Evolutionary conservation across 2,329 filamentous ascomycete species (phyloP).

Genomic region (Calonectria fujianensis): DNA sequence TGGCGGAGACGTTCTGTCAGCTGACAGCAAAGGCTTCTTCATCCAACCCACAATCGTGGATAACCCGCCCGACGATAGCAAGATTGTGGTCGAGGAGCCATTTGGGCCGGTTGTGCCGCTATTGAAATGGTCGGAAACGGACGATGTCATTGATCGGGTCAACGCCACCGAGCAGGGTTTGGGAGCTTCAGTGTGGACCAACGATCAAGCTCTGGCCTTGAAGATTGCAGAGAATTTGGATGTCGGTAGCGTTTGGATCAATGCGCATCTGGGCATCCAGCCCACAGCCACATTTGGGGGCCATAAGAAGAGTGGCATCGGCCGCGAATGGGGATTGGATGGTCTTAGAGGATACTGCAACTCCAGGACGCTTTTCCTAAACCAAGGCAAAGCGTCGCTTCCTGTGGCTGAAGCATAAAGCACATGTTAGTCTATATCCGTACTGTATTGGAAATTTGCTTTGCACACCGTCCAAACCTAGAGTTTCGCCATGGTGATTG

Average conservation of each 20-base stretch:
- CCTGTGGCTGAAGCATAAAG: background rate
- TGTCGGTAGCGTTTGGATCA: slow-evolving; percentile 75
- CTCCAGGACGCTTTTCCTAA: background rate
- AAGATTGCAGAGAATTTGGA: slow-evolving; percentile 71
- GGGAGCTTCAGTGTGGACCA: slow-evolving; percentile 73
- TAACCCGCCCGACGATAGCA: slow-evolving; percentile 64
- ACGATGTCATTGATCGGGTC: slow-evolving; percentile 72
- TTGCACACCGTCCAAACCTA: background rate
- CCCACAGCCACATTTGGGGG: slow-evolving; percentile 43
- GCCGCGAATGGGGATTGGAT: slow-evolving; percentile 40
- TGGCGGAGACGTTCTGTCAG: background rate
- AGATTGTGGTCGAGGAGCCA: slow-evolving; percentile 71
- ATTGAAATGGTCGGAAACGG: slow-evolving; percentile 74
- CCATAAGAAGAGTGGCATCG: slow-evolving; percentile 45
- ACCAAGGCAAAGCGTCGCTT: background rate
- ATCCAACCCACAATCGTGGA: slow-evolving; percentile 47
- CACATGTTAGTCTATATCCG: background rate
- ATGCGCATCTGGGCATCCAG: slow-evolving; percentile 54
- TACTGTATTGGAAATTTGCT: background rate
- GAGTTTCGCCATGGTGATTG: background rate
- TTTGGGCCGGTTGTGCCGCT: slow-evolving; percentile 74
- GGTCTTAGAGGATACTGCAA: slow-evolving; percentile 42
- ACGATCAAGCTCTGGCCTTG: slow-evolving; percentile 68
- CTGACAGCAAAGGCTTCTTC: slow-evolving; percentile 43
- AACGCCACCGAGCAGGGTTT: slow-evolving; percentile 72